Percentiles rank a stretch among this genome's conserved stretches.
phyloP scores from a whole-genome alignment of 1,284 basidiomycete genomes.

The Puccinia brachypodii region DNA sequence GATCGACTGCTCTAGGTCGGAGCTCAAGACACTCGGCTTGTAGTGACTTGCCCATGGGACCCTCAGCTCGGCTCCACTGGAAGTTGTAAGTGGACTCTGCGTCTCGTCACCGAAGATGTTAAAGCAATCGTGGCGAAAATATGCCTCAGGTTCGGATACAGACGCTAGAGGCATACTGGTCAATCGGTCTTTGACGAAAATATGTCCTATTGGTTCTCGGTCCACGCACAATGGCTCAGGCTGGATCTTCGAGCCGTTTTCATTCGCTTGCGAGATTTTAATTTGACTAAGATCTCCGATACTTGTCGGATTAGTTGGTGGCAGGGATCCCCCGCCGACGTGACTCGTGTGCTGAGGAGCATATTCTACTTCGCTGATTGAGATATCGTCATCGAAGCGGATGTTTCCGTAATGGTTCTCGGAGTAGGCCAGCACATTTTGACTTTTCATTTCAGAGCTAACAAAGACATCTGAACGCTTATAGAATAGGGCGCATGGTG shows the following conservation, averaged over 20 bases:
- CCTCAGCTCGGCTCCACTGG: not conserved
- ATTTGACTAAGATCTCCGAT: not conserved
- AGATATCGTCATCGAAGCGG: slow-evolving; percentile 21
- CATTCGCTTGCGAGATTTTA: not conserved
- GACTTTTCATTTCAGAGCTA: slow-evolving; percentile 27
- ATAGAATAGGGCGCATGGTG: slow-evolving; percentile 32
- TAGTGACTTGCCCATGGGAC: not conserved
- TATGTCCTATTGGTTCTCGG: not conserved
- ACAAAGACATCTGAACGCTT: slow-evolving; percentile 39
- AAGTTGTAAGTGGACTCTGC: not conserved
- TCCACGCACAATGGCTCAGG: not conserved
- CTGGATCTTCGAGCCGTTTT: not conserved
- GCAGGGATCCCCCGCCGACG: no score
- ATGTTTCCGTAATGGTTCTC: slow-evolving; percentile 7
- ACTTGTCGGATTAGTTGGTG: not conserved
- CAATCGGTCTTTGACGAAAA: slow-evolving; percentile 8
- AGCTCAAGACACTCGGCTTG: not conserved
- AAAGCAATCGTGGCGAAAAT: slow-evolving; percentile 9
- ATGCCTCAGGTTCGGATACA: not conserved
- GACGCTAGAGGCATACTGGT: slow-evolving; percentile 15
- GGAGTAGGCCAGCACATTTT: slow-evolving; percentile 7
- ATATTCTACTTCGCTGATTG: slow-evolving; percentile 24
- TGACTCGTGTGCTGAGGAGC: slow-evolving; percentile 15
- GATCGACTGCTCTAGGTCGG: slow-evolving; percentile 15
- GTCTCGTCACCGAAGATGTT: slow-evolving; percentile 12